Conservation (phyloP, 1,284 basidiomycete species). For the Tilletia setariae region DNA sequence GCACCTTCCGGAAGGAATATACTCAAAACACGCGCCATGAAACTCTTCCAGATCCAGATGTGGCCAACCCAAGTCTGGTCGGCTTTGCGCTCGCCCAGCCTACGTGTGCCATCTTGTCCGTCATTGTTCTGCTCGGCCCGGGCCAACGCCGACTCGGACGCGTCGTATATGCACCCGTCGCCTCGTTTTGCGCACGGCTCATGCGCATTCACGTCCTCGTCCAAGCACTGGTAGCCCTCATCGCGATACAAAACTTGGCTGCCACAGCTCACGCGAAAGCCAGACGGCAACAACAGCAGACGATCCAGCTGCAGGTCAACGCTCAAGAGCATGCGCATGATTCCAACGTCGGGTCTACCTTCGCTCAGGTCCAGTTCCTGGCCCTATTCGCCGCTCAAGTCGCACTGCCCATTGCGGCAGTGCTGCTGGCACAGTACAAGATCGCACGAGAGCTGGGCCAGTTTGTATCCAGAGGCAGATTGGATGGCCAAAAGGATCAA, state of each 20-base stretch:
- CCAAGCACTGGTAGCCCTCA: neutral
- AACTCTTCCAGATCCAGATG: slow-evolving; percentile 7
- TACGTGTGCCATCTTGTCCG: neutral
- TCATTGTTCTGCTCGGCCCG: neutral
- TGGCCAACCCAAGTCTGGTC: slow-evolving; percentile 11
- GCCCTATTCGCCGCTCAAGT: slow-evolving; percentile 1
- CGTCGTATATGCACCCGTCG: neutral
- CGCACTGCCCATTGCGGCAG: neutral
- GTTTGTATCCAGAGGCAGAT: neutral
- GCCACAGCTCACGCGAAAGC: neutral
- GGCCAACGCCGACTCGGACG: neutral
- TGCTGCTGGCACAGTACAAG: neutral
- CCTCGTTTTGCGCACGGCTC: neutral
- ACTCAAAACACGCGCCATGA: too few relatives aligned
- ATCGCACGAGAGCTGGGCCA: slow-evolving; percentile 1
- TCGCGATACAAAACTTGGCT: slow-evolving; percentile 4
- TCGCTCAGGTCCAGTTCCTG: slow-evolving; percentile 2
- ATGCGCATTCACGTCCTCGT: slow-evolving; percentile 12
- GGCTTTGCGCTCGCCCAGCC: slow-evolving; percentile 2
- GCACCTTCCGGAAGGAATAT: too few relatives aligned
- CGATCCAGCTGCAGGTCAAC: neutral
- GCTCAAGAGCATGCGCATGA: slow-evolving; percentile 7
- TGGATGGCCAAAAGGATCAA: neutral
- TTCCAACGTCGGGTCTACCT: neutral
- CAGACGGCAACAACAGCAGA: neutral